Base-by-base conservation (phyloP, 345 rosid genomes). In the Dimocarpus longan region DNA sequence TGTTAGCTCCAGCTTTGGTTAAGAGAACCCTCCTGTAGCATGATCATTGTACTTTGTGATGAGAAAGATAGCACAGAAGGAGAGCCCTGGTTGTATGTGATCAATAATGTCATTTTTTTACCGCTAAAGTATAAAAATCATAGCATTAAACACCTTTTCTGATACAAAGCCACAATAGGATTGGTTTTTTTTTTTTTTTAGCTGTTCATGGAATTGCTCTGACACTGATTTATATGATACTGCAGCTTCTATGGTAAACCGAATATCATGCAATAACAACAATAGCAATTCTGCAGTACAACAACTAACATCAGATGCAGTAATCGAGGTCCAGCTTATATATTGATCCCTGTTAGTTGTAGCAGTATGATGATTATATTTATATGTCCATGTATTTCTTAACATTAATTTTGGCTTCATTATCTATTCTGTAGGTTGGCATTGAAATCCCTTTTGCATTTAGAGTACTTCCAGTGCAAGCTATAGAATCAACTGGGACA, bases 191-290 rank as follows among this genome's bases (percentile, higher is more conserved):
- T 79, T 64, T 26, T 26, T n/a, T n/a, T n/a, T n/a, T n/a, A n/a
- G 73, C n/a, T 70, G 67, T 68, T 86, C 80, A 66, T 76, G 37
- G 85, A 80, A 78, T 10, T 83, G 71, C 83, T 66, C 84, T 88
- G 84, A 80, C 84, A 79, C 78, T 86, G 81, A 76, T 78, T 85
- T 67, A 50, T 86, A 68, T 90, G 84, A 82, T 71, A 82, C 82
- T 85, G 96, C 96, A 95, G 99, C 99, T 88, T 92, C 90, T 74
- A 92, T 93, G 98, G 91, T 89, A 84, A 95, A 95, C 71, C 87
- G 43, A 84, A 91, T 95, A 81, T 90, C 98, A 56, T 95, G 90
- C 76, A 91, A 70, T 66, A 79, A 80, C 84, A 84, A 50, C 60
- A 62, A 24, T 75, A 77, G 80, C 60, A 80, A 76, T 16, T 85